phyloP scores from a whole-genome alignment of 2,329 filamentous ascomycete genomes.

The Aspergillus melleus region DNA sequence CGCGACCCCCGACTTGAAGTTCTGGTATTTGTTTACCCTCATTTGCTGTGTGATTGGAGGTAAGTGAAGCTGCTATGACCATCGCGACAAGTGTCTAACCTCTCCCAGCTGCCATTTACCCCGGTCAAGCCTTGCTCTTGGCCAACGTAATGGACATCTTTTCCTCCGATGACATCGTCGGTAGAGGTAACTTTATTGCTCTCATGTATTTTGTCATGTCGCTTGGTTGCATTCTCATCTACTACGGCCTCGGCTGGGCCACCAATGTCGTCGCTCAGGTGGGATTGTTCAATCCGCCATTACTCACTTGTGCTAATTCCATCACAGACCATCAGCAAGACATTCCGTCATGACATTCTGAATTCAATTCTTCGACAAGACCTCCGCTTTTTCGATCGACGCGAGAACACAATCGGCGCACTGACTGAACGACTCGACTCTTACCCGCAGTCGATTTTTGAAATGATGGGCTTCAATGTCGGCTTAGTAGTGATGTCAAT shows the following conservation, averaged over 20 bases:
- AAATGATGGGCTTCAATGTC: conserved; percentile 53
- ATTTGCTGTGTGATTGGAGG: too few species aligned
- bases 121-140: background rate
- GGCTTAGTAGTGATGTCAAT: conserved; percentile 50
- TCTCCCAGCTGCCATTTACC: background rate
- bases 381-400: conserved; percentile 33
- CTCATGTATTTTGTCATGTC: conserved; percentile 50
- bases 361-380: conserved; percentile 27
- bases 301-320: too few species aligned
- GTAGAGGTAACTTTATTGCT: conserved; percentile 38
- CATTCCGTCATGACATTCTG: background rate
- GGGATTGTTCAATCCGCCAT: too few species aligned
- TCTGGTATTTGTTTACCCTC: too few species aligned
- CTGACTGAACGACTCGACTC: conserved; percentile 28
- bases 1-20: too few species aligned
- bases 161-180: background rate
- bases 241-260: conserved; percentile 36
- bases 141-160: conserved; percentile 5
- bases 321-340: background rate
- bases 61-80: too few species aligned
- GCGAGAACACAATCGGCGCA: conserved; percentile 31
- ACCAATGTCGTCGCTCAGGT: conserved; percentile 31
- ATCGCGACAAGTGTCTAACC: too few species aligned
- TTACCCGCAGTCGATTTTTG: conserved; percentile 40
- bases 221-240: conserved; percentile 23